Base-by-base conservation (phyloP, 495 filamentous ascomycete species). In the Neurospora sp. region DNA sequence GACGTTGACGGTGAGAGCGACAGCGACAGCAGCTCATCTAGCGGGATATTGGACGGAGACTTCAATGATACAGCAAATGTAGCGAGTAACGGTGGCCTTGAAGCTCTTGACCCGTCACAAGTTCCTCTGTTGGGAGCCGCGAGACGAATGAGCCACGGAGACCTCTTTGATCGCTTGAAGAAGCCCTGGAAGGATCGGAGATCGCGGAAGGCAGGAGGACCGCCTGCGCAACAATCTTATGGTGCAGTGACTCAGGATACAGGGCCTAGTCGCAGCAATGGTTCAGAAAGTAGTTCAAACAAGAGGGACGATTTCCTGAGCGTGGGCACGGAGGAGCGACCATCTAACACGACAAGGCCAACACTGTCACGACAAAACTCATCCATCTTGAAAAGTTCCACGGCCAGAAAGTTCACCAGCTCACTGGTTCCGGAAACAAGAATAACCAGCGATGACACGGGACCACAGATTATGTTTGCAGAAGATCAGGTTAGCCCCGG, bases 401-500 rank as follows among this genome's bases (percentile, higher is more conserved):
- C 79, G 20, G 83, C 76, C 39, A 77, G 87, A 78, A 85, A 85
- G 40, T 94, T 95, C 78, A 90, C 90, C 22, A 92, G 89, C 68
- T 88, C 87, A 27, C 87, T 93, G n/a, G 89, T 93, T 10, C 93
- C 93, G 0, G 88, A 91, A 76, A 90, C 93, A 38, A 86, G 84
- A 53, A 87, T 94, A 12, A 87, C 90, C 10, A 83, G 82, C 1
- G 87, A 91, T 45, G 87, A 85, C 2, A 82, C 86, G 1, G 91
- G 89, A 0, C 90, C 91, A 3, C 90, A 85, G n/a, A 95, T 95
- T 71, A 94, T 92, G 90, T 94, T 95, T 78, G 86, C 86, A 14
- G 81, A 91, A 59, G 47, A 72, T 42, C 44, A 75, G 27, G 80
- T 76, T 72, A 76, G 86, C 77, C 81, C 88, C 59, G 76, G 75